These are phyloP conservation scores for Trichoderma pleuroti DNA, from an alignment of 2,329 filamentous ascomycete genomes.

Conservation along the genomic window DNA sequence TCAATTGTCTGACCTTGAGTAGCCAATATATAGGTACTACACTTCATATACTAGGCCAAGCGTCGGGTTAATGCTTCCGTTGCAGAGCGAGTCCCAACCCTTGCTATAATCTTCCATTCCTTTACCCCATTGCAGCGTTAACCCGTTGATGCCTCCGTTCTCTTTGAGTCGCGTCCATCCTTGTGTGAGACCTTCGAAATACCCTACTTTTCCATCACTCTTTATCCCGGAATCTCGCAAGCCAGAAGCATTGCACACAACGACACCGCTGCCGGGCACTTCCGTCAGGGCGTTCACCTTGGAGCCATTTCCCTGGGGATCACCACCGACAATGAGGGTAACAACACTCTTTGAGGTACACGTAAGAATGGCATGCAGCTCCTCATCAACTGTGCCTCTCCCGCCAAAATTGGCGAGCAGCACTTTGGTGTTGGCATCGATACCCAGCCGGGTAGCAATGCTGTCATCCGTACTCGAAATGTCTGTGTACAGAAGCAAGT, in stretches of 20 bases:
- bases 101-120: not conserved
- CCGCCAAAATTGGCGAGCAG: not conserved
- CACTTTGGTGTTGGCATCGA: not conserved
- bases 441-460: not conserved
- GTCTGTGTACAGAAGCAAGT: not conserved
- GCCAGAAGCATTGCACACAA: not conserved
- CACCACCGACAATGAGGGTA: not conserved
- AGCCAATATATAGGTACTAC: not conserved
- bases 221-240: not conserved
- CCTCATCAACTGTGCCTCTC: not conserved
- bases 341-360: not conserved
- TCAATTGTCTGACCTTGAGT: not conserved
- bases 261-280: not conserved
- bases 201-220: not conserved
- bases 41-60: conserved; percentile 1
- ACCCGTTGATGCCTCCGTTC: not conserved
- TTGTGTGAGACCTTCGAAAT: not conserved
- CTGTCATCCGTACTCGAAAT: not conserved
- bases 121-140: not conserved
- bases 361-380: not conserved
- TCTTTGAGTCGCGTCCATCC: not conserved
- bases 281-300: not conserved
- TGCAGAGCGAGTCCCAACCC: not conserved
- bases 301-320: not conserved
- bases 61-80: not conserved